phyloP scores from a whole-genome alignment of 2,329 filamentous ascomycete genomes.

The Colletotrichum gloeosporioides region DNA sequence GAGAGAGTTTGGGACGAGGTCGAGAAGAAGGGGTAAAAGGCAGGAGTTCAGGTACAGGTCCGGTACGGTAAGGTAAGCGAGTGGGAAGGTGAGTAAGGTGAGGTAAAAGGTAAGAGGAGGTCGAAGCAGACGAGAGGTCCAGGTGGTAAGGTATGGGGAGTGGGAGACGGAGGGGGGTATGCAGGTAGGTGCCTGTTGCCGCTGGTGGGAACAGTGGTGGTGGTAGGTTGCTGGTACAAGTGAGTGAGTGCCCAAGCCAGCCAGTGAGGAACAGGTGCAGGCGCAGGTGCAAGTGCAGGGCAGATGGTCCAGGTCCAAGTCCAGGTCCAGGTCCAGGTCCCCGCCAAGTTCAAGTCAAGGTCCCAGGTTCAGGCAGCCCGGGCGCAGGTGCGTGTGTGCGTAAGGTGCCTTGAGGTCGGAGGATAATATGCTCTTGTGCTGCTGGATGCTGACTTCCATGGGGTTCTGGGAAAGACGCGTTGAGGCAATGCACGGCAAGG shows the following conservation, averaged over 20 bases:
- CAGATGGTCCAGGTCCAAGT: not conserved
- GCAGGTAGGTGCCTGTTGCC: not conserved
- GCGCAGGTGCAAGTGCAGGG: not conserved
- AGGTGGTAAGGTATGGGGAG: not conserved
- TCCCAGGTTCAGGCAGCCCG: conserved; percentile 3
- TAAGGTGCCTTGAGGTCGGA: not conserved
- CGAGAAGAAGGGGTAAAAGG: not conserved
- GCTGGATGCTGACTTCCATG: not conserved
- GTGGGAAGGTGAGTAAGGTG: conserved; percentile 9
- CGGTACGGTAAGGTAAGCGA: conserved; percentile 6
- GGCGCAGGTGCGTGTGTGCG: conserved; percentile 6
- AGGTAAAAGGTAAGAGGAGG: not conserved
- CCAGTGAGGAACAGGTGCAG: not conserved
- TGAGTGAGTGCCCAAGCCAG: not conserved
- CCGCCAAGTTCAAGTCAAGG: not conserved
- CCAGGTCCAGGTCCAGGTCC: not conserved
- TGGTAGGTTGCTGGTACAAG: not conserved
- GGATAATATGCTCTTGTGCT: not conserved
- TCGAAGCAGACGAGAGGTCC: not conserved
- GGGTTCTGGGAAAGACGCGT: not conserved
- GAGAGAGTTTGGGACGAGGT: not conserved
- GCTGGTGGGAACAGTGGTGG: not conserved
- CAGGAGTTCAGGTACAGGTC: not conserved
- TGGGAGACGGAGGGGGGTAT: not conserved
- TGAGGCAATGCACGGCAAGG: not conserved